Evolutionary conservation across 345 rosid genomes (phyloP), one percentile per base, ranked within the genome.

Genomic region (Raphanus sativus): DNA sequence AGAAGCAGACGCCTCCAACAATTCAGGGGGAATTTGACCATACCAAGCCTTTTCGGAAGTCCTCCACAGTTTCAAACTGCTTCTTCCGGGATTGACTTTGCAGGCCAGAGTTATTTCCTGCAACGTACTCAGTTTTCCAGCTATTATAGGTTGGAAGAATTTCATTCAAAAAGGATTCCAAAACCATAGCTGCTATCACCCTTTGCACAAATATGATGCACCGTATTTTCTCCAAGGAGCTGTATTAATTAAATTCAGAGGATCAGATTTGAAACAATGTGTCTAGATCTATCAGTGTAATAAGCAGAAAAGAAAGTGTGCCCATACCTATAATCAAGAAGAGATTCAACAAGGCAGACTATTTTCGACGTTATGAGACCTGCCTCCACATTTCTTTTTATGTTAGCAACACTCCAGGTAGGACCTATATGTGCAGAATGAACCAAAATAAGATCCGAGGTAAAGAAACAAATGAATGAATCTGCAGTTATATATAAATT

Each of bases 121-220:
- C 96, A 55, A 95, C 82, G 71, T 87, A 87, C 75, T 87, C 80
- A 11, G 90, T 79, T 71, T 85, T 88, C 98, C 91, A 90, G 59
- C 73, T 76, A 78, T 68, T 79, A 62, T 71, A 74, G 40, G 74
- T 82, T n/a, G 89, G 89, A 80, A 95, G 90, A 70, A 88, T 54
- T 75, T 86, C 87, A 67, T 77, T 81, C 55, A 92, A 77, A 15
- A 91, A 77, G 40, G 87, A 78, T 55, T 86, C 83, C 75, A 95
- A 70, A 62, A 87, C 94, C 56, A 84, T 66, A 3, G 96, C 89
- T 32, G 93, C 73, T 34, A 95, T 83, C 61, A 95, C 86, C 86
- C 98, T 87, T 76, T 91, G 85, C 70, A 90, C 96, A 77, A 95
- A 95, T 63, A 95, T 48, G 75, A 92, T 87, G 70, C 98, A 95